phyloP scores from a whole-genome alignment of 2,329 filamentous ascomycete genomes.

The Talaromyces sp. region DNA sequence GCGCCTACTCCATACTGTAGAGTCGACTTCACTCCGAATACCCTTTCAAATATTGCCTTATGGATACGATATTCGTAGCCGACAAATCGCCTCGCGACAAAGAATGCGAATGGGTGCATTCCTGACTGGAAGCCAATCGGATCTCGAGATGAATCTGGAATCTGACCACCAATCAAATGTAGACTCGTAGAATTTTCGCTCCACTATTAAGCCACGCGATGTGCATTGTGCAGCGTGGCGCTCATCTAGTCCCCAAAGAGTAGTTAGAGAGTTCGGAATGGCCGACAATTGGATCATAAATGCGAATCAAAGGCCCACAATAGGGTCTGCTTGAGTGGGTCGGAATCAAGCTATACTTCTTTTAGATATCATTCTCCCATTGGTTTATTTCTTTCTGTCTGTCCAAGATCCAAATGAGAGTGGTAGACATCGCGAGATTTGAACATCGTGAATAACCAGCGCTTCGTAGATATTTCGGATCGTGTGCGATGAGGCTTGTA shows the following conservation, averaged over 20 bases:
- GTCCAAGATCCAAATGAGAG: too few relatives aligned
- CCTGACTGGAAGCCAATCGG: not conserved
- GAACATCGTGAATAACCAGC: too few relatives aligned
- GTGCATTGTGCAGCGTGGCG: not conserved
- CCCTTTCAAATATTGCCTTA: not conserved
- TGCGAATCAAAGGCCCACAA: not conserved
- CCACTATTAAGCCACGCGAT: conserved; percentile 6
- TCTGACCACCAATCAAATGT: not conserved
- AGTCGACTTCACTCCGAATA: not conserved
- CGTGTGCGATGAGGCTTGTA: not conserved
- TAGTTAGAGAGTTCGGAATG: not conserved
- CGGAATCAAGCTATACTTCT: not conserved
- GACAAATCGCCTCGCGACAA: not conserved
- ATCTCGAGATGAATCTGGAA: not conserved
- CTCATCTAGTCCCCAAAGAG: not conserved
- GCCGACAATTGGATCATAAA: not conserved
- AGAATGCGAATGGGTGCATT: not conserved
- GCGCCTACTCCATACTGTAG: not conserved
- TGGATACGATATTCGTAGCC: not conserved
- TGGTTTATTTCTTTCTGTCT: not conserved
- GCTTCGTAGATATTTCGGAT: too few relatives aligned
- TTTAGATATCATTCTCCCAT: not conserved
- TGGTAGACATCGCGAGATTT: too few relatives aligned
- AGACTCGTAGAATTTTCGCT: not conserved
- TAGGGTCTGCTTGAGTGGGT: not conserved